Conservation (phyloP, 176 grass and related monocot species). For the Dactylis glomerata region DNA sequence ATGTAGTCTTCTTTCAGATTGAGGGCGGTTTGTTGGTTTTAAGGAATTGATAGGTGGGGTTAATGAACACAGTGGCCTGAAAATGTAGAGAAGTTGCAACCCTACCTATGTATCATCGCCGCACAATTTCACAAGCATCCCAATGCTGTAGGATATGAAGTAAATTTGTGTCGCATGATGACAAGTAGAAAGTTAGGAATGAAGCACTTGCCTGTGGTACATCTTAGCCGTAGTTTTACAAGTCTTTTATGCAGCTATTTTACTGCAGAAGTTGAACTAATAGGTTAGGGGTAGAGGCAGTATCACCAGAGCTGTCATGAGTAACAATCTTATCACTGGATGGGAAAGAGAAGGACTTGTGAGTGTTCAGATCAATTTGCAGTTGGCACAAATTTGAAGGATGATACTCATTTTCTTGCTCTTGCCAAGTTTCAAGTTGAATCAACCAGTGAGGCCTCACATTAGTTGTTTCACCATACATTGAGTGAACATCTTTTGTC, state of each 20-base stretch:
- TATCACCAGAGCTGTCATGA: background rate
- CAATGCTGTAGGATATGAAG: background rate
- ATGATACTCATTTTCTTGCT: background rate
- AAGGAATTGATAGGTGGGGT: background rate
- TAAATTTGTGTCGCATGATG: background rate
- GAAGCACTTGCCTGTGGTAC: background rate
- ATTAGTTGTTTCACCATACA: background rate
- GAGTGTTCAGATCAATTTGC: background rate
- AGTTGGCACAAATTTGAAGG: background rate
- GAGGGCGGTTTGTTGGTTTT: background rate
- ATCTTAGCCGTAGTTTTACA: background rate
- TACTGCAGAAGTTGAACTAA: background rate
- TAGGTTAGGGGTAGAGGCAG: background rate
- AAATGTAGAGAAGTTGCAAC: background rate
- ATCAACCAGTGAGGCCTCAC: background rate
- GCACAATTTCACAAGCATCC: background rate
- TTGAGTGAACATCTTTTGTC: background rate
- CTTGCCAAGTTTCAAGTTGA: background rate
- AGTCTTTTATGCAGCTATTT: background rate
- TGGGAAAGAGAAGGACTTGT: background rate
- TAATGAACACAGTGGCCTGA: background rate
- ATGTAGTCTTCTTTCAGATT: background rate
- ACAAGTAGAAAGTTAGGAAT: background rate
- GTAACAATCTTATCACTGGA: background rate
- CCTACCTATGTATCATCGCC: background rate